Evolutionary conservation across 345 rosid genomes (phyloP).

Genomic region (Rhodamnia argentea): DNA sequence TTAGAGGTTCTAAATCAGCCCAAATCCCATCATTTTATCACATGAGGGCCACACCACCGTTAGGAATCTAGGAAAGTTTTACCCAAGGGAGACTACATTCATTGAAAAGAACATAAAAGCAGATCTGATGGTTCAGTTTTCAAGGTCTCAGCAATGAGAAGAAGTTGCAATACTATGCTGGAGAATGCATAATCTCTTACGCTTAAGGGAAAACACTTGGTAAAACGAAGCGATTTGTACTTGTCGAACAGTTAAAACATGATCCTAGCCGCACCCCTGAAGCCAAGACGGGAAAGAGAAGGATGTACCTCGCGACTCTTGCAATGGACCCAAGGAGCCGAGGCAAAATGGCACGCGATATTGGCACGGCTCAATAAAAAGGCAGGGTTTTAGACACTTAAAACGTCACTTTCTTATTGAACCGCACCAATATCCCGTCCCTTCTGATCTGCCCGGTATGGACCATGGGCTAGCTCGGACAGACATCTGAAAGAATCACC

Average conservation of each 20-base stretch:
- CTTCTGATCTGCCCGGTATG: neutral
- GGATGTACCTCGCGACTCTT: neutral
- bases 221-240: neutral
- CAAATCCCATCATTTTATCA: neutral
- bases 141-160: neutral
- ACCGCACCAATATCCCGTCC: slow-evolving; percentile 67
- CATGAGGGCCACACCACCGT: neutral
- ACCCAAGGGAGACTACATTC: neutral
- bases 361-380: slow-evolving; percentile 72
- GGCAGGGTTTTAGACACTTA: slow-evolving; percentile 12
- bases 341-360: slow-evolving; percentile 25
- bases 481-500: neutral
- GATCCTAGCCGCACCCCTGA: neutral
- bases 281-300: neutral
- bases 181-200: neutral
- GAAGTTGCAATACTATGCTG: neutral
- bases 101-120: neutral
- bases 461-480: neutral
- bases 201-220: neutral
- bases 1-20: neutral
- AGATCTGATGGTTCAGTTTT: neutral
- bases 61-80: neutral
- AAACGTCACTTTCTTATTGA: slow-evolving; percentile 48
- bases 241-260: neutral
- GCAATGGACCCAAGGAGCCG: neutral